Evolutionary conservation across 163 green algal genomes (phyloP), one percentile per base, ranked within the genome.

Genomic region (Chlorella variabilis): DNA sequence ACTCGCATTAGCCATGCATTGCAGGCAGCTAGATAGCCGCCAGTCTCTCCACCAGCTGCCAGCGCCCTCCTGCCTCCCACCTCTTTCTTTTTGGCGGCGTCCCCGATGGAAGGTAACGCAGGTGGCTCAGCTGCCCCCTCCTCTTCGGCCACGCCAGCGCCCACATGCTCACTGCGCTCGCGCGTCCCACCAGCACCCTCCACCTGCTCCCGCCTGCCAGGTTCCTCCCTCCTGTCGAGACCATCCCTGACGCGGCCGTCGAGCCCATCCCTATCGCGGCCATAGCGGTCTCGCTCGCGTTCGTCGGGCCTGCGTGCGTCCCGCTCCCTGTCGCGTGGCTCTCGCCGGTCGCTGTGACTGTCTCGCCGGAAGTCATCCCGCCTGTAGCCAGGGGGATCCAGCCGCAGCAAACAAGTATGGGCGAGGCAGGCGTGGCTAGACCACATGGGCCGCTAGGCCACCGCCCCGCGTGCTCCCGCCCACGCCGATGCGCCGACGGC

Each of bases 51-150:
- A n/a, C n/a, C n/a, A n/a, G n/a, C 66, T 1, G 62, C 6, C n/a
- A 7, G 3, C 7, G 21, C 31, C 9, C 2, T 18, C 33, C 27
- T 42, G 15, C 33, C 48, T 18, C 33, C 4, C 23, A 80, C 73
- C 73, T 80, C 73, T 5, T 80, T 75, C 62, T 82, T 75, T 63
- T 68, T 75, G 18, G 25, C 63, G 1, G 63, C 39, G 17, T 71
- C 31, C 2, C 58, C 75, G 18, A 59, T 70, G 36, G 56, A 56
- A 2, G 71, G 4, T 1, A 29, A 29, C 3, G 29, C 45, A 0
- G 21, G 17, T 15, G 59, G 58, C 59, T 71, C 38, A 29, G 21
- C 39, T 45, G n/a, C 59, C 23, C 62, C 75, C 38, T 39, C 73
- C 39, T 42, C n/a, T n/a, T n/a, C n/a, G n/a, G n/a, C 36, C 38